Evolutionary conservation across 2,329 filamentous ascomycete species (phyloP), one percentile per base, ranked within the genome.

Genomic region (Colletotrichum chlorophyti): DNA sequence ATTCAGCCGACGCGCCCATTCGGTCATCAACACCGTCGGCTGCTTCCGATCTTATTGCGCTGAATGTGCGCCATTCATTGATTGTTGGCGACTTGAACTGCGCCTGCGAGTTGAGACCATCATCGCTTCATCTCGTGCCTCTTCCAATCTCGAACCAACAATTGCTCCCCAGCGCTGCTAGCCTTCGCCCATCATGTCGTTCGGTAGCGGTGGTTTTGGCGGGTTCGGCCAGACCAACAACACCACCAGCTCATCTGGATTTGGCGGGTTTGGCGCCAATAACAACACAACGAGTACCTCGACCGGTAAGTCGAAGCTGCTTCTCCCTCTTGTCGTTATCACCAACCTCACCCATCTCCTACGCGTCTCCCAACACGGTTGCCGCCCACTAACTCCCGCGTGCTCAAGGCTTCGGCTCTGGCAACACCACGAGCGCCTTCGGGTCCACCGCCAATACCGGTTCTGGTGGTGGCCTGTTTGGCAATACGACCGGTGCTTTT

Each of bases 201-300:
- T 84, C 66, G 78, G 79, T 66, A 76, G 78, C 63, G 78, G 79
- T 62, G 80, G 81, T 67, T 75, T 75, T 45, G 64, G 65, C 69
- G 82, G 84, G 77, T 88, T 89, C 74, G 84, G 84, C 74, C 79
- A 81, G 68, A 81, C 80, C 63, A 85, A 82, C 69, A 75, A 74
- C n/a, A n/a, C 46, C 73, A 79, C 69, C 64, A 73, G 67, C n/a
- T 65, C 72, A 19, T 66, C 64, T 46, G 77, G 75, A 19, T 90
- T 90, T 72, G 83, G 83, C 65, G 85, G 84, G 40, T 88, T 85
- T 59, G 82, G 82, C 34, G 49, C 74, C 53, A 77, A 66, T 60
- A 76, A 68, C 64, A 72, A 68, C 63, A 74, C 70, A 48, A 38
- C 14, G 17, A 57, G 29, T 12, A 71, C 73, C 53, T 73, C 69